These are phyloP conservation scores for Naganishia sp. DNA, from an alignment of 1,284 basidiomycete species.

Conservation along the genomic window DNA sequence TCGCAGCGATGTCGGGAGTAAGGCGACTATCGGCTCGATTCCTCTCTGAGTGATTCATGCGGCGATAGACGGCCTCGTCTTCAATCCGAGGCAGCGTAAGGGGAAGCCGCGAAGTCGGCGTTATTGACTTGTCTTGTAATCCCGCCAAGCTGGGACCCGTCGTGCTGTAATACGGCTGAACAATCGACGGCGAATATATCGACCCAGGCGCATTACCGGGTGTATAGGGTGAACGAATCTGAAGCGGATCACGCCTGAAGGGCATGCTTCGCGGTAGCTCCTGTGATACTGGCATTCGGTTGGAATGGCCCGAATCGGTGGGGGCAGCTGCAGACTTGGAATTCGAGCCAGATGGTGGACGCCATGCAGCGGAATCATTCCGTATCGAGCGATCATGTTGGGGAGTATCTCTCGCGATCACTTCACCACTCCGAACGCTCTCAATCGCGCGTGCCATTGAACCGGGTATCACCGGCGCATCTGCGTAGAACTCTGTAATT, in stretches of 20 bases:
- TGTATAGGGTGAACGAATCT: neutral
- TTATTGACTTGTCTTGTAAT: too few relatives aligned
- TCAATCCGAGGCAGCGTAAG: neutral
- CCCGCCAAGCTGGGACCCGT: neutral
- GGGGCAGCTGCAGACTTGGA: too few relatives aligned
- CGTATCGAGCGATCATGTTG: neutral
- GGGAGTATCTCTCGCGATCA: neutral
- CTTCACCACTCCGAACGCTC: neutral
- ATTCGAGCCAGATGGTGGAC: neutral
- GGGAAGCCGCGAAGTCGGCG: neutral
- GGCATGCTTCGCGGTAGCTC: too few relatives aligned
- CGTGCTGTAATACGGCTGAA: neutral
- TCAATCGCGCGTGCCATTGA: slow-evolving; percentile 15
- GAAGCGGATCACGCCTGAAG: too few relatives aligned
- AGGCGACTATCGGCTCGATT: neutral
- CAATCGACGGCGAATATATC: neutral
- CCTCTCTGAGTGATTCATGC: neutral
- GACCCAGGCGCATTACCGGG: neutral
- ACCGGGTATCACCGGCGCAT: slow-evolving; percentile 12
- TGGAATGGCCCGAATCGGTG: too few relatives aligned
- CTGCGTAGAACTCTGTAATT: slow-evolving; percentile 15
- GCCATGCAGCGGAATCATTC: neutral
- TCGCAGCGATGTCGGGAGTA: neutral
- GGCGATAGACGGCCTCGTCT: slow-evolving; percentile 2
- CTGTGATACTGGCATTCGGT: neutral